phyloP scores from a whole-genome alignment of 2,329 filamentous ascomycete genomes.

The Talaromyces amestolkiae region DNA sequence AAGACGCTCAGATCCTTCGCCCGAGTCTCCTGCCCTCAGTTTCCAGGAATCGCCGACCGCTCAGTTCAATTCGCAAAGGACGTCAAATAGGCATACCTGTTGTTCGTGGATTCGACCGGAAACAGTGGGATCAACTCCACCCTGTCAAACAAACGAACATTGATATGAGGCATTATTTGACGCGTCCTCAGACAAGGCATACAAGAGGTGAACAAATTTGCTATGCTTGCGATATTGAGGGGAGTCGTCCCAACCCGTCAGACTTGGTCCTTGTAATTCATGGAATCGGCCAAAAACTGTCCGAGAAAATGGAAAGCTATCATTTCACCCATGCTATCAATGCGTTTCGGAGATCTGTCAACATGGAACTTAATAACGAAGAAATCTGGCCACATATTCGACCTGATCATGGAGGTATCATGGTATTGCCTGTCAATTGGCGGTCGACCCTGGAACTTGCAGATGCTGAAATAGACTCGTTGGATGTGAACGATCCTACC shows the following conservation, averaged over 20 bases:
- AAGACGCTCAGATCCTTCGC: constrained; percentile 78
- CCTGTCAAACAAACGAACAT: constrained; percentile 47
- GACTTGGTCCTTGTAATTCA: constrained; percentile 90
- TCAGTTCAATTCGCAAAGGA: constrained; percentile 81
- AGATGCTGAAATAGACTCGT: constrained; percentile 64
- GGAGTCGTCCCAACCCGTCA: constrained; percentile 67
- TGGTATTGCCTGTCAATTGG: constrained; percentile 96
- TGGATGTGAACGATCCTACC: constrained; percentile 54
- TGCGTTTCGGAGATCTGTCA: constrained; percentile 78
- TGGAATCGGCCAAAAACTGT: constrained; percentile 94
- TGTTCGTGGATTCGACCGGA: constrained; percentile 81
- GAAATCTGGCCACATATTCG: constrained; percentile 73
- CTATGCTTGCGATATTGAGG: constrained; percentile 62
- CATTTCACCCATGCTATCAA: constrained; percentile 98
- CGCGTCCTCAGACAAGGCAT: constrained; percentile 37
- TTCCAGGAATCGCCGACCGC: constrained; percentile 76
- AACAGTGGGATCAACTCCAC: constrained; percentile 72
- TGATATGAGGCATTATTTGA: constrained; percentile 43
- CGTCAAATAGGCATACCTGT: constrained; percentile 79
- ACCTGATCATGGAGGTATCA: constrained; percentile 78
- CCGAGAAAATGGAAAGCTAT: constrained; percentile 90
- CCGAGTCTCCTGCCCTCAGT: constrained; percentile 80
- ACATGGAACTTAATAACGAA: constrained; percentile 74
- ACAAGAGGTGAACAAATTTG: constrained; percentile 35
- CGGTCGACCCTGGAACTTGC: constrained; percentile 84